These are phyloP conservation scores for Rhynchospora tenuis DNA, from an alignment of 176 grass and related monocot species.

Conservation along the genomic window DNA sequence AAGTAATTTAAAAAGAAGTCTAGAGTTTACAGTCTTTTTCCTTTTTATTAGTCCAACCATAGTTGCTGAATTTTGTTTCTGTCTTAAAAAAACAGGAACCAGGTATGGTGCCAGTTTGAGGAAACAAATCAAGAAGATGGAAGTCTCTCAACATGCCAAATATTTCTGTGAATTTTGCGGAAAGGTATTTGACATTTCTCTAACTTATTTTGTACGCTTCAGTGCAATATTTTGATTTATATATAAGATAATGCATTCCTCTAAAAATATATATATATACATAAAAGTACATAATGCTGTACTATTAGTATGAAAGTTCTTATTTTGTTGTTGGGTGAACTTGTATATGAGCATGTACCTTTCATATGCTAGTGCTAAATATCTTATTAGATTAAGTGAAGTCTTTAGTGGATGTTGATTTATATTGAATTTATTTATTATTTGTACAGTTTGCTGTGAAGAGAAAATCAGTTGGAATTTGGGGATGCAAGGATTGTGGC, in stretches of 20 bases:
- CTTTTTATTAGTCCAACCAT: neutral
- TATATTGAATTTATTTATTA: neutral
- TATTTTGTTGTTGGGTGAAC: neutral
- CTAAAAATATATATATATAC: neutral
- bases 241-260: no score
- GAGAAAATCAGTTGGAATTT: constrained; percentile 88
- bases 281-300: neutral
- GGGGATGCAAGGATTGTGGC: constrained; percentile 78
- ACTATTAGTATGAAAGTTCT: neutral
- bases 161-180: constrained; percentile 96
- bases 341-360: neutral
- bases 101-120: constrained; percentile 96
- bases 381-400: neutral
- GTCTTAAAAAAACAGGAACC: constrained; percentile 33
- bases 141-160: constrained; percentile 88
- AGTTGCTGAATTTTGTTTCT: neutral
- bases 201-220: neutral
- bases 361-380: neutral
- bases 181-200: constrained; percentile 38
- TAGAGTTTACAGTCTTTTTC: neutral
- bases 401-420: neutral
- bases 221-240: neutral
- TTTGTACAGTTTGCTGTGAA: constrained; percentile 63
- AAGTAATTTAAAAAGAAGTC: neutral
- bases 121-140: constrained; percentile 99